Conservation (phyloP, 805 yeast species). For the Teunomyces gatunensis region DNA sequence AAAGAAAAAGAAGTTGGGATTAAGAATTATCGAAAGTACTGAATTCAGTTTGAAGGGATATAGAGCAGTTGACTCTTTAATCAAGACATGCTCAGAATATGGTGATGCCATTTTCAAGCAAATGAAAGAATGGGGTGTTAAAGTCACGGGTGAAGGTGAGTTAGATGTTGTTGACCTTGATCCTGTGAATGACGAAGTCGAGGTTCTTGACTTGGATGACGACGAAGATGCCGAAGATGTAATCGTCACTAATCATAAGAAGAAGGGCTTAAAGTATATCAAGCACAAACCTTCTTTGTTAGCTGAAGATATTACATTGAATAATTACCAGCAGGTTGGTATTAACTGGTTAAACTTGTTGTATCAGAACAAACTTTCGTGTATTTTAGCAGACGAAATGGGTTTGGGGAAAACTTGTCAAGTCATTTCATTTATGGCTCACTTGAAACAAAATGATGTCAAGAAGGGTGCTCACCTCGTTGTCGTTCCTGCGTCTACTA, state of each 20-base stretch:
- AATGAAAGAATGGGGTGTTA: slow-evolving; percentile 87
- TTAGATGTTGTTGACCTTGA: slow-evolving; percentile 56
- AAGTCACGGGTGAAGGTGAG: slow-evolving; percentile 66
- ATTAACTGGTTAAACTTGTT: slow-evolving; percentile 86
- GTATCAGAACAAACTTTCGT: slow-evolving; percentile 75
- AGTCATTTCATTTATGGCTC: slow-evolving; percentile 88
- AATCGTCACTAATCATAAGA: slow-evolving; percentile 19
- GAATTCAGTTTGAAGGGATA: slow-evolving; percentile 77
- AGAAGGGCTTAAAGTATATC: slow-evolving; percentile 44
- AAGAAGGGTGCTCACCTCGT: slow-evolving; percentile 79
- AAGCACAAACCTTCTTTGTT: slow-evolving; percentile 69
- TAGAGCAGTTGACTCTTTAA: slow-evolving; percentile 90
- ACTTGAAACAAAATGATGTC: slow-evolving; percentile 63
- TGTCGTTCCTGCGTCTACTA: slow-evolving; percentile 93
- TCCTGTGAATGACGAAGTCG: slow-evolving; percentile 28
- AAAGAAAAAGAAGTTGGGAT: slow-evolving; percentile 60
- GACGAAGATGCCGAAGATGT: slow-evolving; percentile 37
- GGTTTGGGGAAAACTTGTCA: slow-evolving; percentile 97
- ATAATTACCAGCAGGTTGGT: slow-evolving; percentile 95
- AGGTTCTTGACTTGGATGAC: slow-evolving; percentile 16
- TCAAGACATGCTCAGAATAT: slow-evolving; percentile 74
- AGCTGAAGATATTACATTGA: slow-evolving; percentile 62
- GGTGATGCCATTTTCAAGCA: slow-evolving; percentile 70
- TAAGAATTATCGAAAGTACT: slow-evolving; percentile 68
- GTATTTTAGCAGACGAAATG: slow-evolving; percentile 98